A percentile compares a stretch with the other conserved stretches of the same genome.
phyloP scores from a whole-genome alignment of 306 rosid species.

The Pueraria montana region DNA sequence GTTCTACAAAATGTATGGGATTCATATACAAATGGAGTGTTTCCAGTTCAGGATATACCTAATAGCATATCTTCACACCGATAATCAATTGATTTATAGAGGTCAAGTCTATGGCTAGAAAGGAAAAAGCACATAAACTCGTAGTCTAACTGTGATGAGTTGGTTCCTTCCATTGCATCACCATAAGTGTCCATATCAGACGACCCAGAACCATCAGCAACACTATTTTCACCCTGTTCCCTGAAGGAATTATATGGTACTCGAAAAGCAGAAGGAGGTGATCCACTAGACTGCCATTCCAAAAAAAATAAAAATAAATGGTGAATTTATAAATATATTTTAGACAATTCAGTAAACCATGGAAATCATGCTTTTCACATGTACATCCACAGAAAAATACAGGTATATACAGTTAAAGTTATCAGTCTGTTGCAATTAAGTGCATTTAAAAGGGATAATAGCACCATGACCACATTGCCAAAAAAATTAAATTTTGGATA shows the following conservation, averaged over 20 bases:
- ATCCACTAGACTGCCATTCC: slow-evolving; percentile 95
- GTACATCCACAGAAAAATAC: slow-evolving; percentile 21
- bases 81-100: slow-evolving; percentile 77
- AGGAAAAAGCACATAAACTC: slow-evolving; percentile 89
- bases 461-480: slow-evolving; percentile 14
- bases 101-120: slow-evolving; percentile 77
- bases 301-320: slow-evolving; percentile 47
- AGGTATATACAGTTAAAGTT: slow-evolving; percentile 11
- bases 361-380: slow-evolving; percentile 26
- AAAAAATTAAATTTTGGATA: slow-evolving; percentile 8
- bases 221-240: slow-evolving; percentile 61
- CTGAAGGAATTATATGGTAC: slow-evolving; percentile 86
- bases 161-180: slow-evolving; percentile 53
- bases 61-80: slow-evolving; percentile 94
- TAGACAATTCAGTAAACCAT: slow-evolving; percentile 33
- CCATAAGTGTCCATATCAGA: slow-evolving; percentile 48
- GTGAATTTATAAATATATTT: slow-evolving; percentile 41
- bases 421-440: slow-evolving; percentile 30
- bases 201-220: slow-evolving; percentile 50
- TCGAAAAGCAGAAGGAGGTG: slow-evolving; percentile 96
- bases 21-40: slow-evolving; percentile 28
- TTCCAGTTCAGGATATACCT: slow-evolving; percentile 59
- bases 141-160: slow-evolving; percentile 73
- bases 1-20: slow-evolving; percentile 14
- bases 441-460: slow-evolving; percentile 30